phyloP scores from a whole-genome alignment of 495 filamentous ascomycete species.

The Aspergillus nanangensis region DNA sequence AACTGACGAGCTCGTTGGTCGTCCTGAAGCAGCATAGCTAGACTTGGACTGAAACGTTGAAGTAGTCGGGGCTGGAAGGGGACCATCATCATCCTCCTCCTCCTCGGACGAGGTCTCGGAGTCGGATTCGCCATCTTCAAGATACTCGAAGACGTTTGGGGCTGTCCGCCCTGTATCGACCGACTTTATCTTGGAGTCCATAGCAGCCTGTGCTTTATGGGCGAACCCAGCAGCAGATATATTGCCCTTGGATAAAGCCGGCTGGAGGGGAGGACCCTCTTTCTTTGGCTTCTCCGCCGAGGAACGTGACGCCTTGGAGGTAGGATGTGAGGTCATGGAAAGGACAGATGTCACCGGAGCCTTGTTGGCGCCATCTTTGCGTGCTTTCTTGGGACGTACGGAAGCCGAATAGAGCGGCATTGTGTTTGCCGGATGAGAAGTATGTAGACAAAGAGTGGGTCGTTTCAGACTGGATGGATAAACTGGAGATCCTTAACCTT shows the following conservation, averaged over 20 bases:
- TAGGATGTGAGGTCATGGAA: constrained; percentile 17
- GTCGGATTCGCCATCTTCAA: constrained; percentile 25
- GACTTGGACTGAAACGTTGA: constrained; percentile 6
- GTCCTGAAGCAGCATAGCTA: constrained; percentile 4
- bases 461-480: constrained; percentile 10
- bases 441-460: constrained; percentile 9
- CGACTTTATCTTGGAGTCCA: constrained; percentile 12
- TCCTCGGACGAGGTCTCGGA: constrained; percentile 16
- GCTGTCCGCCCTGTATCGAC: constrained; percentile 17
- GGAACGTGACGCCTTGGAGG: constrained; percentile 15
- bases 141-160: constrained; percentile 42
- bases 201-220: constrained; percentile 11
- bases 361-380: constrained; percentile 28
- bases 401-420: constrained; percentile 30
- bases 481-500: constrained; percentile 3
- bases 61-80: background rate
- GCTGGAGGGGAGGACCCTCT: constrained; percentile 8
- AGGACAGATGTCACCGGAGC: constrained; percentile 22
- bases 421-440: constrained; percentile 11
- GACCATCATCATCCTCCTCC: constrained; percentile 19
- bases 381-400: constrained; percentile 25
- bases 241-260: constrained; percentile 10
- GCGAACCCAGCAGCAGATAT: constrained; percentile 11
- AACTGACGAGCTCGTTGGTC: constrained; percentile 8
- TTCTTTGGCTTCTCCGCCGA: constrained; percentile 19